A percentile compares a stretch with the other conserved stretches of the same genome.
Conservation (phyloP, 257 asterid genomes). For the Solanum sejunctum region DNA sequence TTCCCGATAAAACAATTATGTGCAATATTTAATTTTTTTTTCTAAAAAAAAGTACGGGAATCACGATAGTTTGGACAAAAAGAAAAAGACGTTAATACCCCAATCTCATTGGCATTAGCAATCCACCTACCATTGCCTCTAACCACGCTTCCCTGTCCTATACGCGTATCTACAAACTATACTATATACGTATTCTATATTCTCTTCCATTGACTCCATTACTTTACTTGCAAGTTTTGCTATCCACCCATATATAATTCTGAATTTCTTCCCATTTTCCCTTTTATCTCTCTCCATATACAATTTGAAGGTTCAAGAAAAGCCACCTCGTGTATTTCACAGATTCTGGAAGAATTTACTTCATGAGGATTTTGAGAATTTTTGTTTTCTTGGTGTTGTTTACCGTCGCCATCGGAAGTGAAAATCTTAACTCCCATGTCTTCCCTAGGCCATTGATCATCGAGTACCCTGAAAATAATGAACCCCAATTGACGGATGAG, state of each 20-base stretch:
- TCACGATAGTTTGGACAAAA: neutral
- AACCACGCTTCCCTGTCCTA: neutral
- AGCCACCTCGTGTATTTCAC: neutral
- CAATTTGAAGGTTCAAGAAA: neutral
- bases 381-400: slow-evolving; percentile 17
- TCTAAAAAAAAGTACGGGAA: neutral
- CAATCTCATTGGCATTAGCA: neutral
- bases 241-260: neutral
- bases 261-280: neutral
- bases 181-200: neutral
- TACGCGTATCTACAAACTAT: neutral
- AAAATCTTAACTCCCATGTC: slow-evolving; percentile 4
- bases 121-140: neutral
- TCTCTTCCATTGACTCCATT: neutral
- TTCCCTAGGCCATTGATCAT: slow-evolving; percentile 19
- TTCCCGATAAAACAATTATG: neutral
- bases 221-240: neutral
- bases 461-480: slow-evolving; percentile 18
- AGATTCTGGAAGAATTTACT: neutral
- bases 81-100: neutral
- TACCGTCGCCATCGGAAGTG: slow-evolving; percentile 13
- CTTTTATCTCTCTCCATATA: neutral
- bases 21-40: neutral
- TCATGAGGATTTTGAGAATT: slow-evolving; percentile 13
- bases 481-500: slow-evolving; percentile 10